These are phyloP conservation scores for Schizosaccharomyces osmophilus DNA, from an alignment of 805 yeast genomes.

Conservation along the genomic window DNA sequence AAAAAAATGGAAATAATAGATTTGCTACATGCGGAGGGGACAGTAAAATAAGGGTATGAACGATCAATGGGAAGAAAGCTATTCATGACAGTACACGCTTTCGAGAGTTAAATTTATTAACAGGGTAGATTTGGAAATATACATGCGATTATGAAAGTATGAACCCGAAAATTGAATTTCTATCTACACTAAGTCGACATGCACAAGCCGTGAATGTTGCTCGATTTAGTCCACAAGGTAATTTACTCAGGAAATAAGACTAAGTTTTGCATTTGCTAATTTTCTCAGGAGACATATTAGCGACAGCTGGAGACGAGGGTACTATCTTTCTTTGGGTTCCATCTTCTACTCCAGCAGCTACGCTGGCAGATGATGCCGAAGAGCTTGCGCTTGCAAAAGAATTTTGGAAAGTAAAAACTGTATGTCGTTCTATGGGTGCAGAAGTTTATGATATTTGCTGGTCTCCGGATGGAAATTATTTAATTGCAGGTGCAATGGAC, in stretches of 20 bases:
- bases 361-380: conserved; percentile 15
- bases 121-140: conserved; percentile 3
- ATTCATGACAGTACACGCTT: neutral
- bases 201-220: conserved; percentile 88
- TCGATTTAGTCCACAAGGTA: conserved; percentile 48
- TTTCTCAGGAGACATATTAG: conserved; percentile 24
- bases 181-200: conserved; percentile 64
- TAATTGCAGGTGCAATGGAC: conserved; percentile 85
- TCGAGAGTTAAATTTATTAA: neutral
- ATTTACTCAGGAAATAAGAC: neutral
- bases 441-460: conserved; percentile 82
- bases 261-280: neutral
- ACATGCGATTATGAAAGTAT: conserved; percentile 10
- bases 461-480: conserved; percentile 61
- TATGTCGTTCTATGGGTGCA: conserved; percentile 33
- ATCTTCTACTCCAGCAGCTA: conserved; percentile 9
- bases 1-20: conserved; percentile 18
- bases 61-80: too few relatives aligned
- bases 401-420: conserved; percentile 43
- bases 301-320: conserved; percentile 93
- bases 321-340: conserved; percentile 57
- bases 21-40: conserved; percentile 90
- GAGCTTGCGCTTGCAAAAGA: conserved; percentile 29
- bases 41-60: conserved; percentile 41
- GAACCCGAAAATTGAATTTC: conserved; percentile 36